Evolutionary conservation across 805 yeast species (phyloP).

Genomic region (Ogataea paradorogensis): DNA sequence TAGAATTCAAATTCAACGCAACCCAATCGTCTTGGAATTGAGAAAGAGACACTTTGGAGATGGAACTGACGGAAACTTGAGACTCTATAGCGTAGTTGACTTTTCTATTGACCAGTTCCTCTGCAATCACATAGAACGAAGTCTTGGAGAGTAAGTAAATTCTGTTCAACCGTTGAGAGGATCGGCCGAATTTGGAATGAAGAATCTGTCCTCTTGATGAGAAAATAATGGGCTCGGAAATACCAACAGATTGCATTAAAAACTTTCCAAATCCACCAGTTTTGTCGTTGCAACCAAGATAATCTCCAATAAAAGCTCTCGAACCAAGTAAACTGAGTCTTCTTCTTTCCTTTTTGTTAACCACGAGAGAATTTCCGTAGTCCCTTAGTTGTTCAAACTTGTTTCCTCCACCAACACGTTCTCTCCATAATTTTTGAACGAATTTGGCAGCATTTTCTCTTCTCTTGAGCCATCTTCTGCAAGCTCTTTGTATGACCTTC

Average conservation of each 20-base stretch:
- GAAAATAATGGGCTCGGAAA: conserved; percentile 68
- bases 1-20: conserved; percentile 58
- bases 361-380: conserved; percentile 68
- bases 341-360: conserved; percentile 83
- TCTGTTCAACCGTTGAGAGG: conserved; percentile 74
- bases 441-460: conserved; percentile 83
- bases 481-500: conserved; percentile 93
- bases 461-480: conserved; percentile 79
- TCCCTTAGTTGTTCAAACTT: conserved; percentile 83
- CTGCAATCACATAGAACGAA: conserved; percentile 68
- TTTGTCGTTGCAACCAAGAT: conserved; percentile 75
- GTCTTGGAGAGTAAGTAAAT: conserved; percentile 65
- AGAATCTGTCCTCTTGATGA: conserved; percentile 80
- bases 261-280: conserved; percentile 73
- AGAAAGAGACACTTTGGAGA: conserved; percentile 66
- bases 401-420: conserved; percentile 68
- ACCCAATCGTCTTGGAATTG: conserved; percentile 90
- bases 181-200: conserved; percentile 86
- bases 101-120: conserved; percentile 57
- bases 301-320: conserved; percentile 93
- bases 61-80: conserved; percentile 54
- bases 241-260: conserved; percentile 64
- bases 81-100: conserved; percentile 60
- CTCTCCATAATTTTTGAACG: conserved; percentile 82
- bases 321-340: conserved; percentile 82